phyloP scores from a whole-genome alignment of 305 asterid species.

The Fraxinus nigra region DNA sequence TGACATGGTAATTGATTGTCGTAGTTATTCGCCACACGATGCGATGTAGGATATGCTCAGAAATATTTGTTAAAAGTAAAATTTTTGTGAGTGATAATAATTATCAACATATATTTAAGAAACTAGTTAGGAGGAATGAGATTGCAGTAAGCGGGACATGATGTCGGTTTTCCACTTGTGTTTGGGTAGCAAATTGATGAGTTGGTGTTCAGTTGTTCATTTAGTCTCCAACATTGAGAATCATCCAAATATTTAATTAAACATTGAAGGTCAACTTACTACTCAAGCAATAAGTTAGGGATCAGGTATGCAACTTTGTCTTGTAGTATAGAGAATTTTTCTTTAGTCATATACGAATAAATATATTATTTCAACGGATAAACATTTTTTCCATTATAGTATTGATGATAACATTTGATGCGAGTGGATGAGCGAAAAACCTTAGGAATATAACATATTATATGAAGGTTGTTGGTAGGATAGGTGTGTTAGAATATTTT shows the following conservation, averaged over 20 bases:
- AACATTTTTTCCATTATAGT: neutral
- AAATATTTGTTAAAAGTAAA: neutral
- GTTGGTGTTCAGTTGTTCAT: neutral
- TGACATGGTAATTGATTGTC: neutral
- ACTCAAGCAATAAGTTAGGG: too few relatives aligned
- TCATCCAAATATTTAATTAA: neutral
- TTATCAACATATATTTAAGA: neutral
- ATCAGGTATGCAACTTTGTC: neutral
- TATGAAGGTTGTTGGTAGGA: too few relatives aligned
- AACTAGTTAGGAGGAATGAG: neutral
- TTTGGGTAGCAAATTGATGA: neutral
- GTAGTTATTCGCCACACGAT: neutral
- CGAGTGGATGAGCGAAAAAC: too few relatives aligned
- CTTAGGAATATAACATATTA: neutral
- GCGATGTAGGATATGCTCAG: neutral
- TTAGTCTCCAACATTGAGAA: neutral
- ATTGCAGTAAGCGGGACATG: neutral
- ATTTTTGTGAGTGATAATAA: too few relatives aligned
- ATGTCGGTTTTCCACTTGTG: neutral
- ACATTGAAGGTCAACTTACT: neutral
- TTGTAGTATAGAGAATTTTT: neutral
- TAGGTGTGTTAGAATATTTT: too few relatives aligned
- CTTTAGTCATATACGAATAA: neutral
- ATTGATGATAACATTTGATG: neutral
- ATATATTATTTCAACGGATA: neutral